Evolutionary conservation across 2,329 filamentous ascomycete species (phyloP).

Genomic region (Fusarium liriodendri): DNA sequence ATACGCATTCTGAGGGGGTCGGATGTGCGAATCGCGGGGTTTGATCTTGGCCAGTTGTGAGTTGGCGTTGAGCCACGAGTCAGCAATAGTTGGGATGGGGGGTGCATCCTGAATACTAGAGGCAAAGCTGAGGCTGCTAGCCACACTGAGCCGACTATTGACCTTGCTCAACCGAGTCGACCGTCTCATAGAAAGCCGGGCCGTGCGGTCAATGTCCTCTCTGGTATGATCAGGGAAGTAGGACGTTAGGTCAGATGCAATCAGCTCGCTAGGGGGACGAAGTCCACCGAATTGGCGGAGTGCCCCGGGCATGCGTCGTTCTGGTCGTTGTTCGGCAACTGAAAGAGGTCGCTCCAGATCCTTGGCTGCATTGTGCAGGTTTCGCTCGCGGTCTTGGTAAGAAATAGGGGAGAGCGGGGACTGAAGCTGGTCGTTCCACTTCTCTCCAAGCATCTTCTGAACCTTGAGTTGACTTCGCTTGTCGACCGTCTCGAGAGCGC

Average conservation of each 20-base stretch:
- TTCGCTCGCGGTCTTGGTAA: conserved; percentile 75
- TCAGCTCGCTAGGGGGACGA: conserved; percentile 94
- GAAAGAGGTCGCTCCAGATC: conserved; percentile 69
- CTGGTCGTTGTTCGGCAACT: conserved; percentile 57
- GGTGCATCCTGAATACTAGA: conserved; percentile 94
- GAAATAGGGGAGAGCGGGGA: conserved; percentile 88
- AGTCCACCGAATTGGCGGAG: conserved; percentile 90
- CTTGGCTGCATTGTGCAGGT: conserved; percentile 69
- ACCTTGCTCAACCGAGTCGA: conserved; percentile 93
- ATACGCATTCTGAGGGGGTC: conserved; percentile 47
- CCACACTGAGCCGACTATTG: conserved; percentile 91
- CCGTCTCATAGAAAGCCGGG: conserved; percentile 89
- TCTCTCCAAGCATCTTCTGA: conserved; percentile 89
- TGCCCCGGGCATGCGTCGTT: conserved; percentile 60
- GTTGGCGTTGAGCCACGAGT: conserved; percentile 80
- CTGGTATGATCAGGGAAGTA: conserved; percentile 97
- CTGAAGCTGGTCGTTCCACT: conserved; percentile 81
- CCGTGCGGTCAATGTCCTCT: conserved; percentile 95
- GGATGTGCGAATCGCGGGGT: conserved; percentile 62
- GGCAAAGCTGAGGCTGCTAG: conserved; percentile 92
- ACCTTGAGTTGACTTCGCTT: conserved; percentile 88
- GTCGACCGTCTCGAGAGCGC: conserved; percentile 72
- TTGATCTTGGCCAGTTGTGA: conserved; percentile 54
- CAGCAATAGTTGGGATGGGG: conserved; percentile 94
- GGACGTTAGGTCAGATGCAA: conserved; percentile 93